A percentile compares a stretch with the other conserved stretches of the same genome.
Conservation (phyloP, 2,329 filamentous ascomycete species). For the Claviceps sp. region DNA sequence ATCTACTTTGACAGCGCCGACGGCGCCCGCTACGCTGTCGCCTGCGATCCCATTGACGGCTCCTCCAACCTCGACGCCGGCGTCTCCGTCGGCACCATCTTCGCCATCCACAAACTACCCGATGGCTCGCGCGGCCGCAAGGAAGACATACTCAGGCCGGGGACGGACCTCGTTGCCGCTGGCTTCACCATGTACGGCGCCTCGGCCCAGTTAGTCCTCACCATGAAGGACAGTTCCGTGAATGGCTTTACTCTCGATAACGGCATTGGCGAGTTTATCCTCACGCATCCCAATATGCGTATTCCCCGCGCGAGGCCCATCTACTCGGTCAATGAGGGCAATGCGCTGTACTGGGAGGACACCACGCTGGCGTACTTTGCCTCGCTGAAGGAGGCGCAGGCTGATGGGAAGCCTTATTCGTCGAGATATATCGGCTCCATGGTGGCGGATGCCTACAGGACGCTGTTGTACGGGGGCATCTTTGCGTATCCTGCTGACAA, state of each 20-base stretch:
- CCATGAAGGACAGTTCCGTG: slow-evolving; percentile 82
- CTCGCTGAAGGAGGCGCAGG: slow-evolving; percentile 67
- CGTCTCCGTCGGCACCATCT: slow-evolving; percentile 96
- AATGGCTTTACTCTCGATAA: slow-evolving; percentile 98
- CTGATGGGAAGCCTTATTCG: slow-evolving; percentile 78
- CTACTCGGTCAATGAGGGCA: slow-evolving; percentile 98
- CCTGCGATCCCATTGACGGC: slow-evolving; percentile 95
- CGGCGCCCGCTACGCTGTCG: slow-evolving; percentile 81
- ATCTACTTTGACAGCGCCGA: slow-evolving; percentile 71
- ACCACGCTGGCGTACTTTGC: slow-evolving; percentile 79
- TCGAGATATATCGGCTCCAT: slow-evolving; percentile 93
- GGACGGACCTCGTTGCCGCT: slow-evolving; percentile 79
- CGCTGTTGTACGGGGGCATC: slow-evolving; percentile 86
- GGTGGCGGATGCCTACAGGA: slow-evolving; percentile 97
- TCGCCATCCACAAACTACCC: slow-evolving; percentile 80
- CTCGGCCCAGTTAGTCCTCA: slow-evolving; percentile 90
- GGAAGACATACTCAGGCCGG: slow-evolving; percentile 79
- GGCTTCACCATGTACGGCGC: slow-evolving; percentile 99
- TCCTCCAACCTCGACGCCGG: slow-evolving; percentile 95
- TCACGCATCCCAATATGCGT: slow-evolving; percentile 89
- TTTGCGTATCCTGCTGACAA: slow-evolving; percentile 97
- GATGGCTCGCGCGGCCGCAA: slow-evolving; percentile 61
- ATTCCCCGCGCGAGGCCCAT: slow-evolving; percentile 71
- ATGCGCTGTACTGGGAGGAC: slow-evolving; percentile 92
- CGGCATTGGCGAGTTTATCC: slow-evolving; percentile 94